phyloP scores from a whole-genome alignment of 208 protist species.

The Trypanosoma theileri region DNA sequence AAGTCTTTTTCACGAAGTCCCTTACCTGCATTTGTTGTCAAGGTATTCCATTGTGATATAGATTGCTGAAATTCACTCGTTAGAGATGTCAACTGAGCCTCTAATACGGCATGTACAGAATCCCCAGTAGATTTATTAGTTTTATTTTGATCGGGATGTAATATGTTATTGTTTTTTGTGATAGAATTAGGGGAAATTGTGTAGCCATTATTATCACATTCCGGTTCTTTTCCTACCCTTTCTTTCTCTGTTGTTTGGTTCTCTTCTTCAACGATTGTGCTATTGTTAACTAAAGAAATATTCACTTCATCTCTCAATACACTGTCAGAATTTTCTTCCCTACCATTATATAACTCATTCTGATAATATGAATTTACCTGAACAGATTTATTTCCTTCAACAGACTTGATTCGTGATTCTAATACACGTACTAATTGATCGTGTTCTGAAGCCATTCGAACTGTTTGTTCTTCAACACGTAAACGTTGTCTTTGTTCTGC shows the following conservation, averaged over 20 bases:
- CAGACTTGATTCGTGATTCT: conserved; percentile 26
- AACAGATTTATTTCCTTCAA: conserved; percentile 14
- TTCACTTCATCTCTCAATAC: background rate
- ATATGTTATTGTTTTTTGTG: background rate
- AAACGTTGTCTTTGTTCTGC: conserved; percentile 30
- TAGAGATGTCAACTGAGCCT: conserved; percentile 23
- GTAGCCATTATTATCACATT: background rate
- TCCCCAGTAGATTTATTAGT: background rate
- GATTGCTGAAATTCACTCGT: conserved; percentile 30
- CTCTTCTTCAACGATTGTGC: background rate
- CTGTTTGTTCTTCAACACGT: conserved; percentile 33
- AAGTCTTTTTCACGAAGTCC: conserved; percentile 15
- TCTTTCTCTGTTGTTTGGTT: background rate
- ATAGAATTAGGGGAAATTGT: background rate
- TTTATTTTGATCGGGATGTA: background rate
- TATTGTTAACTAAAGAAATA: background rate
- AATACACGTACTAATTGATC: conserved; percentile 29
- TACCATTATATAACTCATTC: background rate
- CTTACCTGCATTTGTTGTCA: conserved; percentile 2
- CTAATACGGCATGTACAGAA: conserved; percentile 11
- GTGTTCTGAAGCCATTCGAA: conserved; percentile 32
- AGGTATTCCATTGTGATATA: conserved; percentile 19
- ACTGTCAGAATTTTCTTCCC: background rate
- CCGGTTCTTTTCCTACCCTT: background rate
- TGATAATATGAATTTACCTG: conserved; percentile 6